Evolutionary conservation across 257 asterid species (phyloP).

Genomic region (Solanum dulcamara): DNA sequence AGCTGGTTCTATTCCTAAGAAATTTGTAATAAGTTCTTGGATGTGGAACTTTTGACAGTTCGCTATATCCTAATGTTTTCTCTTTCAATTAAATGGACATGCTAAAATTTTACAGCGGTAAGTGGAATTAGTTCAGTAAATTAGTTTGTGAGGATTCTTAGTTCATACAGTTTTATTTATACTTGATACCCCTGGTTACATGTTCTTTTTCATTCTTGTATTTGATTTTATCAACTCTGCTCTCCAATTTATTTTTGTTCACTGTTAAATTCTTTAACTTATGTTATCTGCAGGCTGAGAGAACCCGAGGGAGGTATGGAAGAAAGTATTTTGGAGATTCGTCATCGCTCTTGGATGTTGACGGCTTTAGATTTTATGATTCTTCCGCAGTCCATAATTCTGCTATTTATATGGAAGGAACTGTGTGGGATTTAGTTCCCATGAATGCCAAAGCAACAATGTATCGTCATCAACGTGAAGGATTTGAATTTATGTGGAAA

Average conservation of each 20-base stretch:
- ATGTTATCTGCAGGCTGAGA: slow-evolving; percentile 11
- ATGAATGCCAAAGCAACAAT: slow-evolving; percentile 13
- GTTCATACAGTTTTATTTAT: background rate
- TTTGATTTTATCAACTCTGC: background rate
- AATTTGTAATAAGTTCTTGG: background rate
- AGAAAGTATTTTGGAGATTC: background rate
- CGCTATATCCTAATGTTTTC: background rate
- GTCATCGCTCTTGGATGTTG: background rate
- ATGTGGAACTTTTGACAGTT: background rate
- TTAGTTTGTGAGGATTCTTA: background rate
- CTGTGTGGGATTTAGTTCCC: slow-evolving; percentile 51
- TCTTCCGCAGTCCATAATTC: background rate
- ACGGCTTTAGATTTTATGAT: slow-evolving; percentile 3
- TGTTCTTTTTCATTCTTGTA: background rate
- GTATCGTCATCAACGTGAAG: slow-evolving; percentile 60
- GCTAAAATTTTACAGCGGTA: background rate
- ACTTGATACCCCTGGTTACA: background rate
- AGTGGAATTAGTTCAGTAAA: background rate
- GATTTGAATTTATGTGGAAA: slow-evolving; percentile 59
- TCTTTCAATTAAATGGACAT: background rate
- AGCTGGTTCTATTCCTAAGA: background rate
- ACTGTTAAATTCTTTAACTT: background rate
- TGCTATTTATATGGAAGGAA: slow-evolving; percentile 9
- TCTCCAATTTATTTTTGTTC: background rate
- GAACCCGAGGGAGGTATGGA: slow-evolving; percentile 5